Conservation (phyloP, 192 early-diverging fungal species). For the Helicostylum pulchrum region DNA sequence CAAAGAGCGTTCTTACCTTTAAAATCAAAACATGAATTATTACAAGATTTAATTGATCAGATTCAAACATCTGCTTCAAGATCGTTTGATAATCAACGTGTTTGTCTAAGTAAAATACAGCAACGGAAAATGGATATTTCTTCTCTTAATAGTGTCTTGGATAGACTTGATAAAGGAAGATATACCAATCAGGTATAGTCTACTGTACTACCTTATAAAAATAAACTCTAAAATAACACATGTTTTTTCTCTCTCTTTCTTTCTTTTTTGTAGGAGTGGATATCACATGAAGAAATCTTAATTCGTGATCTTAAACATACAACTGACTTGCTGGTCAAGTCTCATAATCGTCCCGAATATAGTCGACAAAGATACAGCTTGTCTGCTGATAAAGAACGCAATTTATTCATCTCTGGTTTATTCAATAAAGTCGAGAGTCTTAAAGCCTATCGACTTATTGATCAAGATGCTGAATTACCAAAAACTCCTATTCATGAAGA, state of each 20-base stretch:
- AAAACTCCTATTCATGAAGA: conserved; percentile 4
- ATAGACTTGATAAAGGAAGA: conserved; percentile 39
- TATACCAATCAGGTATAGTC: conserved; percentile 45
- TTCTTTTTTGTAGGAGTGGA: conserved; percentile 42
- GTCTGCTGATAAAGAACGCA: conserved; percentile 42
- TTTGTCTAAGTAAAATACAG: conserved; percentile 37
- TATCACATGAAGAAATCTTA: conserved; percentile 45
- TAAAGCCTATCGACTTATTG: conserved; percentile 36
- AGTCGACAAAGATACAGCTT: conserved; percentile 43
- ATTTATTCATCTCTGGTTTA: conserved; percentile 38
- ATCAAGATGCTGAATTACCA: conserved; percentile 39
- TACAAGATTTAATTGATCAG: conserved; percentile 47
- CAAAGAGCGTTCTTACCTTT: conserved; percentile 29
- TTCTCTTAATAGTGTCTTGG: conserved; percentile 39
- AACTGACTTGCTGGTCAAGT: conserved; percentile 45
- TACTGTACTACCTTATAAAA: too few species aligned
- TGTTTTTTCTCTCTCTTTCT: conserved; percentile 7
- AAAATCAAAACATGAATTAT: conserved; percentile 28
- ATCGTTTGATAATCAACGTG: conserved; percentile 47
- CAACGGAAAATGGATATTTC: conserved; percentile 42
- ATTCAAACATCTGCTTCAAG: conserved; percentile 44
- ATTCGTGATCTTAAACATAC: conserved; percentile 45
- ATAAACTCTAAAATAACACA: background rate
- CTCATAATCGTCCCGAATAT: conserved; percentile 28
- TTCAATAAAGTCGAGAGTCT: conserved; percentile 47